phyloP scores from a whole-genome alignment of 1,284 basidiomycete genomes.

The Rhodofomes roseus region DNA sequence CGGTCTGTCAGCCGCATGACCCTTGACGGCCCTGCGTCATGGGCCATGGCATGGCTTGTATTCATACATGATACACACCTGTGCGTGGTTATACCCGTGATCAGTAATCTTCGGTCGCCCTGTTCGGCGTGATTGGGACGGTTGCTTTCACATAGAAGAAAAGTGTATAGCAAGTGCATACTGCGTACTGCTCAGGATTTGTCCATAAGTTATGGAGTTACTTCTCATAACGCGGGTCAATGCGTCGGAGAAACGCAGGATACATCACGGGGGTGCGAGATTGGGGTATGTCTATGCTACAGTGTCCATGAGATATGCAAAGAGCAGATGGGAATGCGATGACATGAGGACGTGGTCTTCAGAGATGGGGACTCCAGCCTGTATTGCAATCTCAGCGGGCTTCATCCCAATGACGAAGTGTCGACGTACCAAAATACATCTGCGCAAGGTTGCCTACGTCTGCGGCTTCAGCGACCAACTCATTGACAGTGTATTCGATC shows the following conservation, averaged over 20 bases:
- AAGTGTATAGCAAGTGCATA: not conserved
- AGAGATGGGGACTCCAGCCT: constrained; percentile 20
- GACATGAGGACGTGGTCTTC: not conserved
- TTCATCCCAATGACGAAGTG: not conserved
- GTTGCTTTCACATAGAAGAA: constrained; percentile 6
- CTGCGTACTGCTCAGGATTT: not conserved
- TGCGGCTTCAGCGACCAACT: constrained; percentile 87
- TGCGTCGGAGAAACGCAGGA: not conserved
- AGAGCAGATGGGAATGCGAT: not conserved
- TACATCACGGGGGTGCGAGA: not conserved
- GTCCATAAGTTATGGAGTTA: constrained; percentile 5
- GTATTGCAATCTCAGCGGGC: not conserved
- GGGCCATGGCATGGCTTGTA: constrained; percentile 13
- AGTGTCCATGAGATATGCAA: not conserved
- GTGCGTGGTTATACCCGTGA: constrained; percentile 23
- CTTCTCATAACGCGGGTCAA: not conserved
- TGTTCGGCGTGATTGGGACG: not conserved
- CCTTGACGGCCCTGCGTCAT: constrained; percentile 2
- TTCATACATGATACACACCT: constrained; percentile 18
- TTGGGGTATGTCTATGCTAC: not conserved
- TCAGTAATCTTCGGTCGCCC: constrained; percentile 18
- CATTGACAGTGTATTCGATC: constrained; percentile 92
- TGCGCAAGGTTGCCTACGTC: constrained; percentile 73
- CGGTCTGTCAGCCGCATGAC: not conserved
- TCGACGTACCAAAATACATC: constrained; percentile 71